phyloP scores from a whole-genome alignment of 768 basidiomycete species.

The Amanita thiersii region DNA sequence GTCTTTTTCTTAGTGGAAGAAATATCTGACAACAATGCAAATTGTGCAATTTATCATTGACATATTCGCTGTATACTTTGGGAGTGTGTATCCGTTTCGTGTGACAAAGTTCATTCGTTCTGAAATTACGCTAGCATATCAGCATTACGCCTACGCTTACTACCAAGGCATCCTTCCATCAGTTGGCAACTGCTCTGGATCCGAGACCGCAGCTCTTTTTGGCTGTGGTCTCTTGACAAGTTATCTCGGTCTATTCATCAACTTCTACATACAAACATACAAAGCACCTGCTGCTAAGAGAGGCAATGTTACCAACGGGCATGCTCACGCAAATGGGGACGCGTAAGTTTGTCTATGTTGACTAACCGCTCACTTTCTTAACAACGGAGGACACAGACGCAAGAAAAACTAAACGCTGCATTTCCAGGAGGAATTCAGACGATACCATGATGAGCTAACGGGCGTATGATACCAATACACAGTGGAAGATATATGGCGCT shows the following conservation, averaged over 20 bases:
- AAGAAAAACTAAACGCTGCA: slow-evolving; percentile 6
- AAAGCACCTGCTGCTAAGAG: slow-evolving; percentile 49
- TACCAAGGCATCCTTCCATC: slow-evolving; percentile 56
- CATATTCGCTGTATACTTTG: slow-evolving; percentile 86
- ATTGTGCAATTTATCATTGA: slow-evolving; percentile 95
- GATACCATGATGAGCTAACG: slow-evolving; percentile 1
- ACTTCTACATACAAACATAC: slow-evolving; percentile 86
- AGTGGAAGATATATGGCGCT: slow-evolving; percentile 1
- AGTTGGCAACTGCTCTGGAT: slow-evolving; percentile 79
- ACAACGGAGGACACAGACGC: background rate
- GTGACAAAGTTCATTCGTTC: slow-evolving; percentile 6
- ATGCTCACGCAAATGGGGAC: slow-evolving; percentile 30
- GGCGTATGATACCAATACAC: slow-evolving; percentile 9
- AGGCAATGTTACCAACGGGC: slow-evolving; percentile 37
- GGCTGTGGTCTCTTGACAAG: slow-evolving; percentile 84
- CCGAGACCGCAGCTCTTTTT: slow-evolving; percentile 79
- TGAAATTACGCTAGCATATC: slow-evolving; percentile 46
- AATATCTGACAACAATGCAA: slow-evolving; percentile 94
- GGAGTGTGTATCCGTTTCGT: slow-evolving; percentile 52
- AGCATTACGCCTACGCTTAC: slow-evolving; percentile 66
- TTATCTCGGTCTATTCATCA: slow-evolving; percentile 94
- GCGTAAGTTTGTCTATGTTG: slow-evolving; percentile 12
- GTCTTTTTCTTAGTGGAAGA: slow-evolving; percentile 81
- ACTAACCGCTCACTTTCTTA: background rate
- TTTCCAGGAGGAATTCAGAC: slow-evolving; percentile 1